Evolutionary conservation across 2,329 filamentous ascomycete species (phyloP).

Genomic region (Botrytis porri): DNA sequence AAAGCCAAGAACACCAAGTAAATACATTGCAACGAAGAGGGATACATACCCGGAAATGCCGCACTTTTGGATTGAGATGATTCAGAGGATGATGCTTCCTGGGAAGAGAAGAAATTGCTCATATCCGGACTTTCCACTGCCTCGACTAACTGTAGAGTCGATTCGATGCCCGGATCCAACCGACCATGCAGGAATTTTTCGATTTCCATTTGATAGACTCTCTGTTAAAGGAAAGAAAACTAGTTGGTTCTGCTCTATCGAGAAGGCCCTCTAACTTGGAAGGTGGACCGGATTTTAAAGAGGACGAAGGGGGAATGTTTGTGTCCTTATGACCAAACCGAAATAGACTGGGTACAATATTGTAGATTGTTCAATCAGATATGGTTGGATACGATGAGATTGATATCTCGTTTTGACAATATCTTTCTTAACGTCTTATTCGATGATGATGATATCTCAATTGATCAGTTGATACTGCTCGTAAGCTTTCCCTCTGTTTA

Average conservation of each 20-base stretch:
- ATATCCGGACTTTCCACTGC: slow-evolving; percentile 7
- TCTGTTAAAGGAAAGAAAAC: not conserved
- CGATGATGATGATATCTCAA: not conserved
- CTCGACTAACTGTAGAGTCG: slow-evolving; percentile 16
- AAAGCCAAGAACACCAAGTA: slow-evolving; percentile 19
- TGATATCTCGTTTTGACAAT: not conserved
- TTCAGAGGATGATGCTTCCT: not conserved
- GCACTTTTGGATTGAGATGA: not conserved
- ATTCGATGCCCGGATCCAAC: slow-evolving; percentile 14
- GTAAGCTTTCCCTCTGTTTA: slow-evolving; percentile 3
- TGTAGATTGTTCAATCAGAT: slow-evolving; percentile 12
- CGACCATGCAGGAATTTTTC: slow-evolving; percentile 15
- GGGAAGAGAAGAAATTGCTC: not conserved
- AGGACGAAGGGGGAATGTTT: not conserved
- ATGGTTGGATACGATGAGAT: not conserved
- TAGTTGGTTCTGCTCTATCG: not conserved
- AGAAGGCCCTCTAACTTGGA: slow-evolving; percentile 10
- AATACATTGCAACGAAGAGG: not conserved
- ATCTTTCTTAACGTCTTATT: slow-evolving; percentile 10
- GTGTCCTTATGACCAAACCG: slow-evolving; percentile 16
- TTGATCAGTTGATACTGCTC: slow-evolving; percentile 2
- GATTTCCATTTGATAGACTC: slow-evolving; percentile 11
- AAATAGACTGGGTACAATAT: not conserved
- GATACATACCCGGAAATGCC: slow-evolving; percentile 7
- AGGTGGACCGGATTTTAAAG: slow-evolving; percentile 13